These are phyloP conservation scores for Plectosphaerella plurivora DNA, from an alignment of 2,329 filamentous ascomycete genomes.

Conservation along the genomic window DNA sequence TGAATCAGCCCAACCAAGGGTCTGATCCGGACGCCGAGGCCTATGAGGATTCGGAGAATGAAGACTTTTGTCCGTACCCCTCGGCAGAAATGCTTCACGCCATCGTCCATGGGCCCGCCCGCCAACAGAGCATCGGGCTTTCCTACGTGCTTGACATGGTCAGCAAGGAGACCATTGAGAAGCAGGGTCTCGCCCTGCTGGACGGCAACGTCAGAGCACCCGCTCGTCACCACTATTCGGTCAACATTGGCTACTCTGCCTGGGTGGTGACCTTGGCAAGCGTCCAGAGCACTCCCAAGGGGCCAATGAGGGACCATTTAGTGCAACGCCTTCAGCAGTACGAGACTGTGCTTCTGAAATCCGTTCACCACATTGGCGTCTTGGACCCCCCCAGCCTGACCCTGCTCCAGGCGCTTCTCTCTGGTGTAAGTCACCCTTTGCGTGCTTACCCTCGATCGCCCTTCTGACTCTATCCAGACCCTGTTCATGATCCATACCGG, in stretches of 20 bases:
- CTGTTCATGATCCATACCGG: constrained; percentile 2
- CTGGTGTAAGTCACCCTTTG: neutral
- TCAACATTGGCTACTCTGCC: neutral
- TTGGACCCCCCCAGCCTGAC: neutral
- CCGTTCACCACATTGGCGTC: neutral
- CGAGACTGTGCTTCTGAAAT: neutral
- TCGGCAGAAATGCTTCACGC: neutral
- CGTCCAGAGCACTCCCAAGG: neutral
- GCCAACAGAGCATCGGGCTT: neutral
- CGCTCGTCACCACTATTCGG: neutral
- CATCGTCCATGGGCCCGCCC: neutral
- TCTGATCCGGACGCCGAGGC: neutral
- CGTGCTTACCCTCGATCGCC: neutral
- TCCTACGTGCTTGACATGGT: constrained; percentile 1
- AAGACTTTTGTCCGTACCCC: neutral
- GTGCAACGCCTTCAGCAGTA: neutral
- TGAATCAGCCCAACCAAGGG: neutral
- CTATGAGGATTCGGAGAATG: neutral
- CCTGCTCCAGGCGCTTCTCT: neutral
- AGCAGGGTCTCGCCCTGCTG: neutral
- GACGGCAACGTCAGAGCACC: neutral
- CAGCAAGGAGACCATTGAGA: neutral
- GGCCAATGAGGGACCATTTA: neutral
- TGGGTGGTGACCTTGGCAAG: neutral
- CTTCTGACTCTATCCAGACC: neutral